Evolutionary conservation across 495 filamentous ascomycete species (phyloP).

Genomic region (Darksidea phi): DNA sequence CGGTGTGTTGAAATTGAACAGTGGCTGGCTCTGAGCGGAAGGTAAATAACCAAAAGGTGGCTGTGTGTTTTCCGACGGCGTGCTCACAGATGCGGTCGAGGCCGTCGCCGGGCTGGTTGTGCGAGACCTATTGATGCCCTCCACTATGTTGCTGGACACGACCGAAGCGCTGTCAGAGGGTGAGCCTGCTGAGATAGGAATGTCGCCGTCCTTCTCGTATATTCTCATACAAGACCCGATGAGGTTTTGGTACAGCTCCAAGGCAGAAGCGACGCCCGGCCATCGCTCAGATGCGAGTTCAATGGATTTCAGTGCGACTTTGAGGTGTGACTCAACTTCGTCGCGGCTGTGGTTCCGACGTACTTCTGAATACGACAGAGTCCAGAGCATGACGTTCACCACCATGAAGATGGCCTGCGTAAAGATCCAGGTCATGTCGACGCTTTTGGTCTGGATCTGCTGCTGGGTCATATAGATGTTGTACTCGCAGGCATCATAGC

Average conservation of each 20-base stretch:
- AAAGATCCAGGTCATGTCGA: slow-evolving; percentile 91
- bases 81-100: slow-evolving; percentile 36
- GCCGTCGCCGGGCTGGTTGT: slow-evolving; percentile 42
- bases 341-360: slow-evolving; percentile 65
- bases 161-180: slow-evolving; percentile 41
- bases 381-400: slow-evolving; percentile 84
- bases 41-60: slow-evolving; percentile 39
- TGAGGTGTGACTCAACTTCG: slow-evolving; percentile 68
- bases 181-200: slow-evolving; percentile 65
- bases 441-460: slow-evolving; percentile 68
- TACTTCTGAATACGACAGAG: slow-evolving; percentile 78
- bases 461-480: slow-evolving; percentile 75
- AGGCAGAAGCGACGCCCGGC: slow-evolving; percentile 84
- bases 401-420: slow-evolving; percentile 82
- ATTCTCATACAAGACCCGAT: slow-evolving; percentile 79
- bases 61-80: slow-evolving; percentile 34
- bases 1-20: slow-evolving; percentile 22
- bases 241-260: slow-evolving; percentile 74
- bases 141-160: slow-evolving; percentile 26
- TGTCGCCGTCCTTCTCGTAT: slow-evolving; percentile 64
- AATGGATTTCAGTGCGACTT: slow-evolving; percentile 71
- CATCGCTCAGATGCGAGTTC: slow-evolving; percentile 73
- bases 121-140: slow-evolving; percentile 37
- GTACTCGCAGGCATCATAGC: slow-evolving; percentile 75
- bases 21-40: slow-evolving; percentile 23